Base-by-base conservation (phyloP, 441 rosid species). In the Adansonia gregorii region DNA sequence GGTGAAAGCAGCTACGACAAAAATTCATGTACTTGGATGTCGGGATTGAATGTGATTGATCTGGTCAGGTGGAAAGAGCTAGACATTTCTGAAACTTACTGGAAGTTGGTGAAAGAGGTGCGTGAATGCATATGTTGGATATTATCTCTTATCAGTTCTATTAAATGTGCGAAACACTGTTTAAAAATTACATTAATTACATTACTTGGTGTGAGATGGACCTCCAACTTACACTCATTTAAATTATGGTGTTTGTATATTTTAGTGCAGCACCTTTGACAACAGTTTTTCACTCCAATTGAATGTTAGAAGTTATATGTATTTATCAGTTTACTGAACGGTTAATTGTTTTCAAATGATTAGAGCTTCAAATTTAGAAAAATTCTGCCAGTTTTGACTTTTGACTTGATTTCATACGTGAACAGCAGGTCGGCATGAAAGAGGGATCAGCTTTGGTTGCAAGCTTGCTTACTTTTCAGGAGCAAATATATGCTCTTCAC, bases 1-100 rank as follows among this genome's bases (percentile, higher is more conserved):
- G 88, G 88, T 61, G 83, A 81, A 76, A 80, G 80, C 67, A 83
- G 52, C 73, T 85, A 85, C 41, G 80, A 89, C 71, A 75, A 79
- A 75, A 85, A 80, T 59, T 88, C 89, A 0, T 94, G 97, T 85
- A 85, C 88, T 73, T 96, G 98, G 99, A 93, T 96, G 99, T 89
- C 99, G 76, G 99, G 99, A 79, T 86, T 96, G 79, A 96, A 93
- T 82, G 83, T 96, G 39, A 79, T 96, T 82, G 97, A 96, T 87
- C 92, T 96, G 76, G 86, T 72, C 61, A 87, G 86, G 82, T 96
- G 99, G 99, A 91, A 93, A 76, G 90, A 90, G 79, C 85, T 94
- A 67, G 88, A 84, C 72, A 88, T 95, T 41, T 90, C 98, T 46
- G 80, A 87, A 83, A 92, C 91, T 69, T 96, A 89, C 85, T 82